Conservation (phyloP, 2,329 filamentous ascomycete species). For the Fusarium decemcellulare region DNA sequence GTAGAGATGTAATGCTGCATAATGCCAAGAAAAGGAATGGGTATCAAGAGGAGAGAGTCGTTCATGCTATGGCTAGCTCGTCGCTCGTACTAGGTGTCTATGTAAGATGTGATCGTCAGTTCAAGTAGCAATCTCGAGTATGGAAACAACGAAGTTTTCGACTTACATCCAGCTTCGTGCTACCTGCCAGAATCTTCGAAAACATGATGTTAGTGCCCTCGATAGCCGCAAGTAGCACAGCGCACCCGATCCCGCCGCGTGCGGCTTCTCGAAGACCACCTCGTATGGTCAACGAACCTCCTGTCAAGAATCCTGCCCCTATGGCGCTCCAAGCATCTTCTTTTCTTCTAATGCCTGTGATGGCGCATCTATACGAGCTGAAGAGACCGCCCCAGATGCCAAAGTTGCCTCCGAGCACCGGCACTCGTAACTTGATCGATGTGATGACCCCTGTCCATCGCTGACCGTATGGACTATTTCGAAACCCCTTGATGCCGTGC, state of each 20-base stretch:
- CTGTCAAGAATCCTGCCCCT: slow-evolving; percentile 96
- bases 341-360: slow-evolving; percentile 95
- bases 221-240: slow-evolving; percentile 93
- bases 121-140: too few species aligned
- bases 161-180: slow-evolving; percentile 79
- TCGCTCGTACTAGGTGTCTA: too few species aligned
- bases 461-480: slow-evolving; percentile 92
- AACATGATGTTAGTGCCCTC: slow-evolving; percentile 98
- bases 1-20: too few species aligned
- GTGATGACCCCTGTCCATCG: slow-evolving; percentile 95
- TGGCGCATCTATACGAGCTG: slow-evolving; percentile 94
- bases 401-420: slow-evolving; percentile 97
- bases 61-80: too few species aligned
- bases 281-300: slow-evolving; percentile 90
- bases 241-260: slow-evolving; percentile 97
- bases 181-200: slow-evolving; percentile 92
- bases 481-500: slow-evolving; percentile 96
- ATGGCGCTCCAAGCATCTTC: slow-evolving; percentile 99
- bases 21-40: too few species aligned
- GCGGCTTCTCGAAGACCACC: slow-evolving; percentile 92
- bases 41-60: too few species aligned
- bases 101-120: too few species aligned
- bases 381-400: slow-evolving; percentile 98
- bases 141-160: too few species aligned
- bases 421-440: slow-evolving; percentile 96